Evolutionary conservation across 1,139 yeast genomes (phyloP), one percentile per base, ranked within the genome.

Genomic region (Kurtzmaniella quercitrusa): DNA sequence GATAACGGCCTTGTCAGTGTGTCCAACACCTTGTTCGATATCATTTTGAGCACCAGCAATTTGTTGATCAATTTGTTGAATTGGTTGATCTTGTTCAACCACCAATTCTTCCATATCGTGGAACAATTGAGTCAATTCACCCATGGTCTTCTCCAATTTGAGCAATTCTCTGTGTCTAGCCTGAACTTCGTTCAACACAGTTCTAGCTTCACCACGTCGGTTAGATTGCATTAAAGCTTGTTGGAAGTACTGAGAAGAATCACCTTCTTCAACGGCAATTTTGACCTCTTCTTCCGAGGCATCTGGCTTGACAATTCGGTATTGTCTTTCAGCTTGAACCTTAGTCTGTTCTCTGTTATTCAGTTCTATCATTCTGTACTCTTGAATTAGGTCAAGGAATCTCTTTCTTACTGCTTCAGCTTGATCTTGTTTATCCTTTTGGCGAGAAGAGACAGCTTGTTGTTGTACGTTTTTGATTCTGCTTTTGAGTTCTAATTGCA

Each of bases 71-170:
- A 90, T 83, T 60, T 82, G 86, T 58, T 85, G 87, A 53, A 93
- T 84, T 48, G 86, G 84, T 56, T 82, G 91, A 64, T 90, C 97
- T 72, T 93, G 98, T 68, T 91, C 96, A 56, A 93, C 90, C 43
- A 93, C 97, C 68, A 93, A 75, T 60, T 89, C 90, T 70, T 93
- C 97, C 95, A 93, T 89, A 63, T 93, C 98, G 58, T 85, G 87
- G 74, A 94, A 90, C 60, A 93, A 79, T 70, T 88, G 95, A 39
- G 96, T 89, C 63, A 93, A 80, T 68, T 93, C 98, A 39, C 94
- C 90, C 88, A 94, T 89, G 47, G 97, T 86, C 68, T 87, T 84
- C 68, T 91, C 98, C 66, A 94, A 85, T 71, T 90, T 88, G 70
- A 89, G 85, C 62, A 94, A 81, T 70, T 93, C 98, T 60, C 88